Conservation (phyloP, 1,284 basidiomycete genomes). For the Microbotryum scabiosae region DNA sequence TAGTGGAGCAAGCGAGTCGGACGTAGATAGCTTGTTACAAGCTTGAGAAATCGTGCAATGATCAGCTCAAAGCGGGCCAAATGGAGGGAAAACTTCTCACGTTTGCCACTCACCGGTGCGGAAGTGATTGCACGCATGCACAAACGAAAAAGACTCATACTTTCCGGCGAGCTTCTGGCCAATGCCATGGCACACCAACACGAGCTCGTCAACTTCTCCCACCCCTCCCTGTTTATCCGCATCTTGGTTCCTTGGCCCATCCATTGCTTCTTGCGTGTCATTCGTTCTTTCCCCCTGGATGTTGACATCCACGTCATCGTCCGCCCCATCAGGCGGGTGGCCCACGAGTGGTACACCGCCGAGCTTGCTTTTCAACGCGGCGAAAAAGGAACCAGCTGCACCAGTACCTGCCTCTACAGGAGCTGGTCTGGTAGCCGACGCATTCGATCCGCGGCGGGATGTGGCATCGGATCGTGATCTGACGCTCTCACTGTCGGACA, state of each 20-base stretch:
- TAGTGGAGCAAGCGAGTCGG: slow-evolving; percentile 25
- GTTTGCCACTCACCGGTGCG: slow-evolving; percentile 10
- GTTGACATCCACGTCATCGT: slow-evolving; percentile 3
- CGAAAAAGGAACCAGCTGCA: slow-evolving; percentile 12
- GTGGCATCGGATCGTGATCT: background rate
- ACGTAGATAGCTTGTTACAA: slow-evolving; percentile 24
- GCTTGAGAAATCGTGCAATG: background rate
- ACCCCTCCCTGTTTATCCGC: slow-evolving; percentile 16
- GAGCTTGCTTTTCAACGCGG: slow-evolving; percentile 13
- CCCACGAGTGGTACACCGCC: slow-evolving; percentile 10
- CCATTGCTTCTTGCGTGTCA: slow-evolving; percentile 28
- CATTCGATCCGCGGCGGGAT: slow-evolving; percentile 6
- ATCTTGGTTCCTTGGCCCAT: slow-evolving; percentile 14
- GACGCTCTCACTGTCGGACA: too few relatives aligned
- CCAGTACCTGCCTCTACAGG: background rate
- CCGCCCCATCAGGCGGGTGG: background rate
- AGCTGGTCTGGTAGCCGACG: slow-evolving; percentile 1
- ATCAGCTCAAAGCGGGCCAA: background rate
- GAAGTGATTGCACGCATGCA: slow-evolving; percentile 34
- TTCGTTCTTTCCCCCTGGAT: slow-evolving; percentile 9
- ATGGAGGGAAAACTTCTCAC: background rate
- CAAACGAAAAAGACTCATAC: slow-evolving; percentile 35
- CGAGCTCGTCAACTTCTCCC: slow-evolving; percentile 32
- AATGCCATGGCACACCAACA: slow-evolving; percentile 36
- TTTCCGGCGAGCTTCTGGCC: slow-evolving; percentile 33